Percentiles rank a stretch among this genome's conserved stretches.
Conservation (phyloP, 768 basidiomycete species). For the Gloeopeniophorella convolvens region DNA sequence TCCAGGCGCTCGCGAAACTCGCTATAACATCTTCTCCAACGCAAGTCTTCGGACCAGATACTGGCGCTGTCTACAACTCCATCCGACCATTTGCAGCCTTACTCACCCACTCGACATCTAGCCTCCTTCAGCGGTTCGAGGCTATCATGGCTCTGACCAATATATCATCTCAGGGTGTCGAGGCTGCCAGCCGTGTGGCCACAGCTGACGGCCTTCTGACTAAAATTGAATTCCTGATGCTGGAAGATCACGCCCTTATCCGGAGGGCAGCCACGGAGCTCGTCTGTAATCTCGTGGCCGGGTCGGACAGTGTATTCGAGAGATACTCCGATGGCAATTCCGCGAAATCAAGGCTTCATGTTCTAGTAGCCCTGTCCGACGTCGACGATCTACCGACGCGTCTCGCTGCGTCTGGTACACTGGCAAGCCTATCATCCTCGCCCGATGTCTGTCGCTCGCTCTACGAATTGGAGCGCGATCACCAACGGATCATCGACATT, state of each 20-base stretch:
- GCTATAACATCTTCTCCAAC: constrained; percentile 87
- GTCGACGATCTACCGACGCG: constrained; percentile 81
- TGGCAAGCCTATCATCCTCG: constrained; percentile 71
- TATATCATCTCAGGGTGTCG: constrained; percentile 69
- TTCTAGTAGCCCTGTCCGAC: constrained; percentile 80
- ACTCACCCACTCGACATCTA: constrained; percentile 61
- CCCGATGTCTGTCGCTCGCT: constrained; percentile 54
- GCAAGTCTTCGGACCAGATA: constrained; percentile 85
- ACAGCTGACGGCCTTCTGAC: constrained; percentile 51
- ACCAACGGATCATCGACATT: constrained; percentile 55
- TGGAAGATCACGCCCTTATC: constrained; percentile 78
- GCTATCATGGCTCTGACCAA: constrained; percentile 96
- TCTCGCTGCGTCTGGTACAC: constrained; percentile 83
- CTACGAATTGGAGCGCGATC: constrained; percentile 58
- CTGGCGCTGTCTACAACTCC: constrained; percentile 71
- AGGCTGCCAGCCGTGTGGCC: constrained; percentile 61
- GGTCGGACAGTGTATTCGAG: constrained; percentile 69
- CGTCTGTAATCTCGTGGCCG: constrained; percentile 82
- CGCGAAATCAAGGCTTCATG: constrained; percentile 62
- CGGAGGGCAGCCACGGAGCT: constrained; percentile 87
- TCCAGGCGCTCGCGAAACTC: constrained; percentile 90
- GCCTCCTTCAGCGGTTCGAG: constrained; percentile 82
- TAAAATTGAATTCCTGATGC: constrained; percentile 63
- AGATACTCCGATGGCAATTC: constrained; percentile 47
- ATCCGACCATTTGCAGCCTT: constrained; percentile 74